Conservation (phyloP, 345 rosid genomes). For the Acer negundo region DNA sequence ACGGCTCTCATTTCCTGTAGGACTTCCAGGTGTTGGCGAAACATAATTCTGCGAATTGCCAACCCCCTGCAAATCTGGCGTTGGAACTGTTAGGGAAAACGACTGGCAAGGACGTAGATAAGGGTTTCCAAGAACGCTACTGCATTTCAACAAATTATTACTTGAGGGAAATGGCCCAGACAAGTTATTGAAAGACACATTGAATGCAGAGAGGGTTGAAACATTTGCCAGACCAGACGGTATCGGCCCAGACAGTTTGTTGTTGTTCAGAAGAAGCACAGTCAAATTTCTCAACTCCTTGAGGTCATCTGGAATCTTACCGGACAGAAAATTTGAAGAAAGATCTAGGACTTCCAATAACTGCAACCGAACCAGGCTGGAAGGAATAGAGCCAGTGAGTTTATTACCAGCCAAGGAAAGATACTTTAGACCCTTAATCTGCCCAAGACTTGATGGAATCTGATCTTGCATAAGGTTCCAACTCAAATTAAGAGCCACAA, state of each 20-base stretch:
- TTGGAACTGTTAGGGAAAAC: slow-evolving; percentile 34
- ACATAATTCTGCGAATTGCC: slow-evolving; percentile 21
- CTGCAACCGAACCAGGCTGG: slow-evolving; percentile 42
- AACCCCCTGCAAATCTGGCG: slow-evolving; percentile 22
- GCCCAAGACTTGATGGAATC: slow-evolving; percentile 44
- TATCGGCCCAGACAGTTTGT: slow-evolving; percentile 59
- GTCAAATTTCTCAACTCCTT: slow-evolving; percentile 48
- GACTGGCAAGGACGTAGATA: slow-evolving; percentile 46
- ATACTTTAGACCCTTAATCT: slow-evolving; percentile 38
- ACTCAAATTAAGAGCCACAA: slow-evolving; percentile 53
- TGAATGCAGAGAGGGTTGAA: slow-evolving; percentile 46
- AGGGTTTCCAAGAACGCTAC: slow-evolving; percentile 58
- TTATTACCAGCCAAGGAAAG: slow-evolving; percentile 62
- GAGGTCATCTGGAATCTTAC: slow-evolving; percentile 49
- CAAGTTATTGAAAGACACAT: slow-evolving; percentile 62
- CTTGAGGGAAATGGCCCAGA: slow-evolving; percentile 59
- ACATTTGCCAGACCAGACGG: slow-evolving; percentile 55
- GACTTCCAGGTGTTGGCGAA: slow-evolving; percentile 23
- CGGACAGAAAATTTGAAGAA: slow-evolving; percentile 59
- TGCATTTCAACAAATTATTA: slow-evolving; percentile 43
- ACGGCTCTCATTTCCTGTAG: slow-evolving; percentile 5
- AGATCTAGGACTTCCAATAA: slow-evolving; percentile 55
- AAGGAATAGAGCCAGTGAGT: slow-evolving; percentile 53
- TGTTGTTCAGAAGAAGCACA: slow-evolving; percentile 57
- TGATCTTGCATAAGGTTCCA: slow-evolving; percentile 49